These are phyloP conservation scores for Aspergillus leporis DNA, from an alignment of 495 filamentous ascomycete species.

Conservation along the genomic window DNA sequence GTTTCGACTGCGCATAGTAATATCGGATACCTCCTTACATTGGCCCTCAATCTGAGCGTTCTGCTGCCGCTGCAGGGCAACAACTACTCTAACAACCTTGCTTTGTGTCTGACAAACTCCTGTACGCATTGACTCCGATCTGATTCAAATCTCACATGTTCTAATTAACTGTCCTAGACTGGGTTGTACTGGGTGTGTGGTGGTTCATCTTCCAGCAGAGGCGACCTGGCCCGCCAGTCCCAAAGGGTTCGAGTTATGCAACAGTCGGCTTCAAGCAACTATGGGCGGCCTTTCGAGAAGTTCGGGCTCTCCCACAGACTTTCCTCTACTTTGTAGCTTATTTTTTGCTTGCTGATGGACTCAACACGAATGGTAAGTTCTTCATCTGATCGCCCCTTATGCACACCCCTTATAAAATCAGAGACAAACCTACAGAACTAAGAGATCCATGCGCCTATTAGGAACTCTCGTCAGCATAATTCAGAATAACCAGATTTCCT, in stretches of 20 bases:
- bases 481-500: conserved; percentile 47
- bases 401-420: not conserved
- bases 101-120: conserved; percentile 49
- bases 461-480: conserved; percentile 48
- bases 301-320: conserved; percentile 45
- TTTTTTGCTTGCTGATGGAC: conserved; percentile 50
- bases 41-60: conserved; percentile 48
- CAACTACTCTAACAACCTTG: conserved; percentile 46
- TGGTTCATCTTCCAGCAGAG: conserved; percentile 55
- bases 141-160: not conserved
- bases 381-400: not conserved
- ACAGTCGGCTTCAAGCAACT: conserved; percentile 53
- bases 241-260: conserved; percentile 44
- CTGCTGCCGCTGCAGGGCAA: conserved; percentile 43
- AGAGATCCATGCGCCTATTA: conserved; percentile 6
- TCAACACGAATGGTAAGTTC: conserved; percentile 48
- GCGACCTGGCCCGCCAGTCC: conserved; percentile 45
- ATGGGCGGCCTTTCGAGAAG: conserved; percentile 43
- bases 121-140: conserved; percentile 21
- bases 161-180: conserved; percentile 28
- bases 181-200: conserved; percentile 51
- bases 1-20: conserved; percentile 53
- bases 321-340: conserved; percentile 49
- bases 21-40: conserved; percentile 47
- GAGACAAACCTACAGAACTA: not conserved